These are phyloP conservation scores for Clarireedia sp. DNA, from an alignment of 2,329 filamentous ascomycete species.

Conservation along the genomic window DNA sequence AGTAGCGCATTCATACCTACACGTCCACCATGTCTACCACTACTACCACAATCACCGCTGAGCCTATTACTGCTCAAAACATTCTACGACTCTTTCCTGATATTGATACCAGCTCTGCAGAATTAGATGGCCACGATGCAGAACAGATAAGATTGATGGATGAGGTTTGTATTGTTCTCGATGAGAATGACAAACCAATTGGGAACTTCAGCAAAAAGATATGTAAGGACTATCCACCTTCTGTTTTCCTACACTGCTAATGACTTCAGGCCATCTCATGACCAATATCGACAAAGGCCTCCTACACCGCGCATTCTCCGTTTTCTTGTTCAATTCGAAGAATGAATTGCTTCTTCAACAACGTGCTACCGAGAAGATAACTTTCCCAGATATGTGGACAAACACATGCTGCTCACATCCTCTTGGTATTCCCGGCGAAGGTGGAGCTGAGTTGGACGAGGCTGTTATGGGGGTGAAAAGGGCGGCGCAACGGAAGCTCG, in stretches of 20 bases:
- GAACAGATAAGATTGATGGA: slow-evolving; percentile 99
- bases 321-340: slow-evolving; percentile 93
- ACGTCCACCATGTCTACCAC: slow-evolving; percentile 25
- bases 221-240: slow-evolving; percentile 50
- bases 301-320: slow-evolving; percentile 93
- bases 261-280: slow-evolving; percentile 78
- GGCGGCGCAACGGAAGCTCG: slow-evolving; percentile 85
- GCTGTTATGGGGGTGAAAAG: slow-evolving; percentile 81
- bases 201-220: slow-evolving; percentile 97
- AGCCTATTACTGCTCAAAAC: slow-evolving; percentile 73
- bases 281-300: slow-evolving; percentile 95
- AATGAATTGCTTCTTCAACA: slow-evolving; percentile 93
- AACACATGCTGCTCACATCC: slow-evolving; percentile 99
- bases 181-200: slow-evolving; percentile 86
- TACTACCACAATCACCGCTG: slow-evolving; percentile 42
- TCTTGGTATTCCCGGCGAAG: slow-evolving; percentile 84
- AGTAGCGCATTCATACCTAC: too few relatives aligned
- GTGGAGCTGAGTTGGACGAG: slow-evolving; percentile 70
- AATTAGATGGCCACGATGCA: slow-evolving; percentile 86
- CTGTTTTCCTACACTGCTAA: slow-evolving; percentile 16
- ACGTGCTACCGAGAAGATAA: slow-evolving; percentile 94
- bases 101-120: slow-evolving; percentile 59
- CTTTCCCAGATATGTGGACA: slow-evolving; percentile 98
- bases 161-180: slow-evolving; percentile 94
- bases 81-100: slow-evolving; percentile 87